Base-by-base conservation (phyloP, 805 yeast species). In the Starmerella vaccinii region DNA sequence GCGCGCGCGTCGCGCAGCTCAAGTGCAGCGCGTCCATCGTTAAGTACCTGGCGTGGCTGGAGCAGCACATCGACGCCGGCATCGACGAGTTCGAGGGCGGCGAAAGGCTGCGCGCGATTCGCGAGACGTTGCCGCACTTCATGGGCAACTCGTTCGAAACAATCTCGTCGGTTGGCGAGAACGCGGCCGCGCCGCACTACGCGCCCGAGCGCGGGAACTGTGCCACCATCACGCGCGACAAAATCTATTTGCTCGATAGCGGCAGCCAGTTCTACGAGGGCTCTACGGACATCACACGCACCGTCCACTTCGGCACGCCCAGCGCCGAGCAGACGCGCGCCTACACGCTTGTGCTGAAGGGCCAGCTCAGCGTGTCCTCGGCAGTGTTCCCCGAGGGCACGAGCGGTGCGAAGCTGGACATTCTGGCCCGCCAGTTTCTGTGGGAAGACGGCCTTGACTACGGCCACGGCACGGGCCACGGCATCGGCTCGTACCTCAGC, bases 391-490 rank as follows among this genome's bases (percentile, higher is more conserved):
- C 94, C 4, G 78, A 76, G 45, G 82, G 82, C 4, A 76, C 86
- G 0, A 77, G 84, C 10, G 95, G 96, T 0, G 74, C 76, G 49
- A 75, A 78, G 59, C 76, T 92, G 32, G 98, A 92, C 63, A 71
- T 80, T 0, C 72, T 88, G 47, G 95, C 97, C 0, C 74, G 99
- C 56, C 88, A 83, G 65, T 81, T 78, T 48, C 68, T 92, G 53
- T 85, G 95, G 89, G 71, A 78, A 37, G 73, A 78, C 45, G 97
- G 97, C 0, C 69, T 86, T 48, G 92, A 85, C 63, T 92, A 84
- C 64, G 78, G 82, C 55, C 99, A 92, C 66, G 98, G 98, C 7
- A 87, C 97, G 0, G 97, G 97, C 1, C 99, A 92, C 66, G 98
- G 99, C 2, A 83, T 92, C 16, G 97, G 96, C 1, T 76, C 89